Evolutionary conservation across 495 filamentous ascomycete genomes (phyloP), one percentile per base, ranked within the genome.

Genomic region (Penicillium roqueforti): DNA sequence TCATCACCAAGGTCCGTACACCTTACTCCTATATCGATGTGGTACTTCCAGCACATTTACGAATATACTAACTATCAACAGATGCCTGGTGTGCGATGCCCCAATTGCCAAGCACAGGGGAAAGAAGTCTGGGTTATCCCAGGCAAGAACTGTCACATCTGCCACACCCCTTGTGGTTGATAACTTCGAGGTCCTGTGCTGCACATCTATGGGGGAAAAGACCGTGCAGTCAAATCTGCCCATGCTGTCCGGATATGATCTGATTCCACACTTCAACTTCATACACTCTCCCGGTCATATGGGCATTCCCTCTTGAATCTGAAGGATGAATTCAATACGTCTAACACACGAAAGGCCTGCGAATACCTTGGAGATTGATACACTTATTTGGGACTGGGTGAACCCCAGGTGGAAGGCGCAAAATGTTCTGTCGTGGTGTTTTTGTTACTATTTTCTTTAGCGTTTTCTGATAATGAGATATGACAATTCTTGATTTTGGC

Each of bases 71-170:
- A 40, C 48, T 16, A 43, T 55, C 6, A 11, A 5, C 41, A 79
- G 75, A 79, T 79, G 76, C 73, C 75, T 14, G 76, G 76, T 48
- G 70, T 76, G n/a, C 68, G 72, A 14, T 79, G 76, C 57, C 75
- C 72, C 18, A 73, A 54, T n/a, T 79, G 76, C 54, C 49, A 57
- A 16, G 50, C 55, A 0, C 38, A 69, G 25, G 76, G 76, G 3
- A 61, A 69, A 41, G 75, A 77, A 53, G 68, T 68, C 31, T 79
- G 76, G 76, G 76, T 79, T 0, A 77, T 79, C 51, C 75, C 76
- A 9, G 76, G 76, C 18, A 79, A 78, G 52, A 66, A 71, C 54
- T 79, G 76, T 51, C 76, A 78, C 53, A 37, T 71, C 45, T 78
- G 75, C 52, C 68, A 72, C 13, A 73, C 71, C 2, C 55, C 69